Evolutionary conservation across 2,329 filamentous ascomycete genomes (phyloP).

Genomic region (Exutisphaerella laricina): DNA sequence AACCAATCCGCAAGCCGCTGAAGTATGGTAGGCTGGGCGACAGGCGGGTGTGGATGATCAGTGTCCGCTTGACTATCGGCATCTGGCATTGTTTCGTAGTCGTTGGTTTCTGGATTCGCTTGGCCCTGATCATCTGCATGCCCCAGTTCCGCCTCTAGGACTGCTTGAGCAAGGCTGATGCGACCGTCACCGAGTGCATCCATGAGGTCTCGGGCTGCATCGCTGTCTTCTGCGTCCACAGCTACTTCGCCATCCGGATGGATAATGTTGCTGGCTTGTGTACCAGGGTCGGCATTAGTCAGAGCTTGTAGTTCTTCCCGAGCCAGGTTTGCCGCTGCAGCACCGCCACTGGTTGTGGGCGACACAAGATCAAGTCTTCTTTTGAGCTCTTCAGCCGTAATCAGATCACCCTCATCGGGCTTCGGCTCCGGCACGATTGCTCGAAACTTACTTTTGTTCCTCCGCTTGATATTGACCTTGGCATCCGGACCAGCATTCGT

Average conservation of each 20-base stretch:
- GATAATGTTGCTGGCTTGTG: background rate
- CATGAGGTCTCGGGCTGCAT: too few relatives aligned
- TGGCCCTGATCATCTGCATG: too few relatives aligned
- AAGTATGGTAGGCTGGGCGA: conserved; percentile 11
- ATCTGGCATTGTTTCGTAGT: too few relatives aligned
- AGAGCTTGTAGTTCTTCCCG: background rate
- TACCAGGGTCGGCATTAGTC: background rate
- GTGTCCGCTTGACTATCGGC: too few relatives aligned
- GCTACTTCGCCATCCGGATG: background rate
- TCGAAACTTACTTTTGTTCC: conserved; percentile 23
- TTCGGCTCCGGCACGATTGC: conserved; percentile 26
- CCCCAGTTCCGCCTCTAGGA: too few relatives aligned
- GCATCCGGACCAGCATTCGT: conserved; percentile 34
- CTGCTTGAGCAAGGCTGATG: too few relatives aligned
- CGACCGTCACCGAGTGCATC: too few relatives aligned
- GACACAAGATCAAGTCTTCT: background rate
- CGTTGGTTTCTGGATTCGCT: too few relatives aligned
- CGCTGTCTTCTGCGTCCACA: too few relatives aligned
- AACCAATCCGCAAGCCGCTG: conserved; percentile 43
- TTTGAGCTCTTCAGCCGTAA: conserved; percentile 13
- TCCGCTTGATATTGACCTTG: conserved; percentile 31
- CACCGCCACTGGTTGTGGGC: background rate
- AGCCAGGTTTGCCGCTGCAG: background rate
- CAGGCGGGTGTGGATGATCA: too few relatives aligned
- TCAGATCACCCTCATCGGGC: conserved; percentile 7